Conservation (phyloP, 495 filamentous ascomycete species). For the Aspergillus affinis region DNA sequence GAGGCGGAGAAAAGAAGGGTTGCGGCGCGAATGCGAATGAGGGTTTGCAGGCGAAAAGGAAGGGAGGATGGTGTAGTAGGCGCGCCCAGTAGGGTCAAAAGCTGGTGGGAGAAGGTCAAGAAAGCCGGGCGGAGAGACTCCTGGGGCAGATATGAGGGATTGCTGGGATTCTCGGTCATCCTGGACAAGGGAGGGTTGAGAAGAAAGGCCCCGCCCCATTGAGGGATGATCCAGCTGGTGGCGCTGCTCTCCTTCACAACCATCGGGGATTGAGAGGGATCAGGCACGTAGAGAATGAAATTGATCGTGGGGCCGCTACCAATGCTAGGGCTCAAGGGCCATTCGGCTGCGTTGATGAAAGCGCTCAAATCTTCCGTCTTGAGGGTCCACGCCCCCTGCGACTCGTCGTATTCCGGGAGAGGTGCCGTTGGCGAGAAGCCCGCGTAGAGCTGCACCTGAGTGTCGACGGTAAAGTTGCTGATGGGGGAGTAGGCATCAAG, state of each 20-base stretch:
- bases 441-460: conserved; percentile 93
- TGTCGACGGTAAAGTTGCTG: conserved; percentile 95
- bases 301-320: conserved; percentile 91
- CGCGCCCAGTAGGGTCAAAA: conserved; percentile 84
- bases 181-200: conserved; percentile 57
- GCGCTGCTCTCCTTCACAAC: conserved; percentile 68
- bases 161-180: conserved; percentile 23
- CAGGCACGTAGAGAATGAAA: conserved; percentile 84
- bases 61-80: conserved; percentile 77
- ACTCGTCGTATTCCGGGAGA: conserved; percentile 52
- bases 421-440: conserved; percentile 71
- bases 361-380: conserved; percentile 85
- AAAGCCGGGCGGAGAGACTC: conserved; percentile 74
- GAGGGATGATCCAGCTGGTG: conserved; percentile 90
- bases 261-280: conserved; percentile 58
- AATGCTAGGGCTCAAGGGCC: conserved; percentile 93
- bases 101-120: conserved; percentile 87
- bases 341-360: conserved; percentile 97
- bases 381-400: conserved; percentile 60
- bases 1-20: conserved; percentile 85
- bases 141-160: conserved; percentile 47
- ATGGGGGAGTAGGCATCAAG: conserved; percentile 75
- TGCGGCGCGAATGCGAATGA: conserved; percentile 81
- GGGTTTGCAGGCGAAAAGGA: conserved; percentile 79
- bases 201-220: conserved; percentile 93